A percentile compares a stretch with the other conserved stretches of the same genome.
These are phyloP conservation scores for fission yeast (Schizosaccharomyces pombe) DNA, from an alignment of 805 yeast genomes.

Conservation along the genomic window DNA sequence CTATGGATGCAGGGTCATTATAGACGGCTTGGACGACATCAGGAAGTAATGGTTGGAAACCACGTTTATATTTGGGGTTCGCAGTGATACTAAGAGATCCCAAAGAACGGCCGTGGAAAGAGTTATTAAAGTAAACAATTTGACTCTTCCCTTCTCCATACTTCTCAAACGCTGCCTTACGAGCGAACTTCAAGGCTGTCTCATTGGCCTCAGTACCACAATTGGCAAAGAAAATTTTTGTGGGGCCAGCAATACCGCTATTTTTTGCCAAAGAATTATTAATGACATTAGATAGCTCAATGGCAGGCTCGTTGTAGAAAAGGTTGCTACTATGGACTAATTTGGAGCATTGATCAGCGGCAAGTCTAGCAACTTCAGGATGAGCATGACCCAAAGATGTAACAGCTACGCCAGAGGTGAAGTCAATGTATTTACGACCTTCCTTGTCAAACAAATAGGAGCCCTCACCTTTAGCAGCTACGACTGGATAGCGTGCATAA, in stretches of 20 bases:
- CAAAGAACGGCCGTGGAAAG: conserved; percentile 89
- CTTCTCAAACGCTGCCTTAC: conserved; percentile 38
- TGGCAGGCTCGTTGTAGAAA: conserved; percentile 64
- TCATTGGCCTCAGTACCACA: conserved; percentile 67
- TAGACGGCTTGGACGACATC: conserved; percentile 52
- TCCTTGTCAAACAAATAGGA: conserved; percentile 62
- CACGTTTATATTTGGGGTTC: conserved; percentile 76
- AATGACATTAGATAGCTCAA: conserved; percentile 48
- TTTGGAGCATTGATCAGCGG: conserved; percentile 46
- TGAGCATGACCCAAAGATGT: conserved; percentile 83
- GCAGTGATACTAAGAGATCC: conserved; percentile 86
- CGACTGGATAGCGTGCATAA: conserved; percentile 54
- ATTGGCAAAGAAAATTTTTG: conserved; percentile 40
- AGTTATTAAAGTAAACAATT: conserved; percentile 62
- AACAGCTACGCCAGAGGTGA: conserved; percentile 91
- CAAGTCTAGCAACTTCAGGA: conserved; percentile 44
- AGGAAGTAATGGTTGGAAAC: conserved; percentile 80
- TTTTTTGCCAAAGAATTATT: conserved; percentile 41
- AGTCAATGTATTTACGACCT: conserved; percentile 55
- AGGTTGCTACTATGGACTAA: conserved; percentile 70
- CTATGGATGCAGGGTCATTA: conserved; percentile 36
- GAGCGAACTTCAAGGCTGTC: conserved; percentile 53
- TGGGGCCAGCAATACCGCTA: conserved; percentile 66
- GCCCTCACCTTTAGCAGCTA: conserved; percentile 61
- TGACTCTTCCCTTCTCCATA: conserved; percentile 30